Conservation (phyloP, 768 basidiomycete genomes). For the Boletus vermiculosoides region DNA sequence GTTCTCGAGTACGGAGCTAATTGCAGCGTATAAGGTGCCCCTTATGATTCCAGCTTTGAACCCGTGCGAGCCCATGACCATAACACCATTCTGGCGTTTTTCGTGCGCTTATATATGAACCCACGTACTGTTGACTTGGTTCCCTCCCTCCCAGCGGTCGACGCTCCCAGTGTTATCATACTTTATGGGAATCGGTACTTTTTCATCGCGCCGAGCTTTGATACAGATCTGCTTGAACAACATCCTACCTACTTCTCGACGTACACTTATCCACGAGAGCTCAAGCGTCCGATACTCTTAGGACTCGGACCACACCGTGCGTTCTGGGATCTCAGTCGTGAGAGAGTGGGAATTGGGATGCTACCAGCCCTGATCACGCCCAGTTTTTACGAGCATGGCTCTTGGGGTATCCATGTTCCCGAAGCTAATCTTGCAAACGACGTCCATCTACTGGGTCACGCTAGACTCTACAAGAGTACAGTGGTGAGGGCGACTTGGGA, state of each 20-base stretch:
- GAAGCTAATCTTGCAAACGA: background rate
- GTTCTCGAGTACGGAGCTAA: background rate
- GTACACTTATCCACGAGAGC: conserved; percentile 1
- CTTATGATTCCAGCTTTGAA: background rate
- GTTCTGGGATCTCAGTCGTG: background rate
- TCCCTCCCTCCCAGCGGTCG: conserved; percentile 10
- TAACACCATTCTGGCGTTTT: conserved; percentile 2
- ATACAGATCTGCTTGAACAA: background rate
- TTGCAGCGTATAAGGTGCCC: conserved; percentile 6
- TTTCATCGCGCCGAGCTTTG: conserved; percentile 1
- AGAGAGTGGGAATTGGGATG: background rate
- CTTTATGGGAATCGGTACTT: conserved; percentile 10
- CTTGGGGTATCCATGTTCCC: background rate
- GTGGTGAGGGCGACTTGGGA: background rate
- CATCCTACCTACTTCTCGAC: conserved; percentile 18
- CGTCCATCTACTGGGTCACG: background rate
- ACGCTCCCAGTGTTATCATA: conserved; percentile 8
- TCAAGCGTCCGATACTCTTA: background rate
- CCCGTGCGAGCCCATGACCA: background rate
- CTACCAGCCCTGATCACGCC: background rate
- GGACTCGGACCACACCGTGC: background rate
- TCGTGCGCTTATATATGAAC: conserved; percentile 3
- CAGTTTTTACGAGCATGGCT: background rate
- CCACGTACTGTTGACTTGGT: conserved; percentile 12
- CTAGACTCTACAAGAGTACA: background rate